These are phyloP conservation scores for Colletotrichum lindemuthianum DNA, from an alignment of 2,329 filamentous ascomycete genomes.

Conservation along the genomic window DNA sequence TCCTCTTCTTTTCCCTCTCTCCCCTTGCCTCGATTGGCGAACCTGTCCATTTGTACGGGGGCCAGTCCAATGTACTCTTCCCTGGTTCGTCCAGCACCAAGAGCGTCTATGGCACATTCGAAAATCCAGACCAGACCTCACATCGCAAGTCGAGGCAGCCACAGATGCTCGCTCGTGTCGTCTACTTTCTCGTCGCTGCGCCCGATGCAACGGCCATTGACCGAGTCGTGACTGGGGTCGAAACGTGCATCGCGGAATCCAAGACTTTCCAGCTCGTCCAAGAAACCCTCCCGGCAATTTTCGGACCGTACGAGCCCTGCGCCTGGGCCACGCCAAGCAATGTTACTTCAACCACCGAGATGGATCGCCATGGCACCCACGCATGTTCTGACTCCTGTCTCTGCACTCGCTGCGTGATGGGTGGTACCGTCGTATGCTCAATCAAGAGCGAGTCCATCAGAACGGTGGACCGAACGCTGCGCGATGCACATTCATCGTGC, in stretches of 20 bases:
- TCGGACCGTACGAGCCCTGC: conserved; percentile 20
- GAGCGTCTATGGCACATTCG: no score
- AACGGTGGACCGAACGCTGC: no score
- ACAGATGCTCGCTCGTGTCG: no score
- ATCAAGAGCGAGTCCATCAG: no score
- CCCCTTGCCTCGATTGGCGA: neutral
- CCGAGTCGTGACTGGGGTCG: neutral
- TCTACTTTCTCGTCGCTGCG: neutral
- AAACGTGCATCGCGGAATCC: neutral
- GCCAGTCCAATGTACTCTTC: no score
- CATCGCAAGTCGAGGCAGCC: no score
- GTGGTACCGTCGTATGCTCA: neutral
- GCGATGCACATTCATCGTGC: no score
- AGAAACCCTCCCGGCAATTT: conserved; percentile 15
- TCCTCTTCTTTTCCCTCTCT: conserved; percentile 15
- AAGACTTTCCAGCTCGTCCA: neutral
- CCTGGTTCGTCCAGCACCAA: no score
- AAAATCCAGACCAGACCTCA: no score
- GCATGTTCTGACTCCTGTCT: neutral
- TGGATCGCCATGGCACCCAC: neutral
- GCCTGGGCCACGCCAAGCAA: conserved; percentile 16
- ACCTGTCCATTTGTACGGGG: no score
- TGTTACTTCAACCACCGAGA: conserved; percentile 1
- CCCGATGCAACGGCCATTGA: conserved; percentile 13
- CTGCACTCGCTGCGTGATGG: neutral